phyloP scores from a whole-genome alignment of 2,329 filamentous ascomycete species.

The Talaromyces sp. region DNA sequence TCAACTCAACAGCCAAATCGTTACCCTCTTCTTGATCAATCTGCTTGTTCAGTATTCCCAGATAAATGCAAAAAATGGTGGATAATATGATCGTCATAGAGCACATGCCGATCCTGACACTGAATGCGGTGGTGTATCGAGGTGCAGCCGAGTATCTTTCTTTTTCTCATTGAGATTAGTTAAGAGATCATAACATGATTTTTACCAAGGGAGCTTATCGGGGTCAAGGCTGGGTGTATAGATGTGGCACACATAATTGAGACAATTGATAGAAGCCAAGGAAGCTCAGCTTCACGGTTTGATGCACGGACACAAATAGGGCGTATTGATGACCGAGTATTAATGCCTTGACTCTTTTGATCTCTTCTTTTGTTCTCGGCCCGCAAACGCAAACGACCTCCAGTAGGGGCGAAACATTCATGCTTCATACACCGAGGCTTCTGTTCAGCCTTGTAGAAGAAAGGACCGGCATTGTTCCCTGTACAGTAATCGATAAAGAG shows the following conservation, averaged over 20 bases:
- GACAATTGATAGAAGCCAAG: slow-evolving; percentile 68
- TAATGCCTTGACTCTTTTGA: too few species aligned
- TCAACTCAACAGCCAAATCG: slow-evolving; percentile 2
- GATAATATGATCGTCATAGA: slow-evolving; percentile 13
- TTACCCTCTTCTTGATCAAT: slow-evolving; percentile 14
- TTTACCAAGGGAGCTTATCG: slow-evolving; percentile 5
- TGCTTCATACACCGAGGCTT: too few species aligned
- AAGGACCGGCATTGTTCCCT: too few species aligned
- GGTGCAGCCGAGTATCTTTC: slow-evolving; percentile 15
- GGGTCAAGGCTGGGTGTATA: slow-evolving; percentile 14
- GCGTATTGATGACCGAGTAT: too few species aligned
- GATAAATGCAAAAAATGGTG: slow-evolving; percentile 12
- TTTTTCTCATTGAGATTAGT: neutral
- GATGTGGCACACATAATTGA: slow-evolving; percentile 47
- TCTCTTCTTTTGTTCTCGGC: too few species aligned
- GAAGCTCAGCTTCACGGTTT: slow-evolving; percentile 66
- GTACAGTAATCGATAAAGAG: too few species aligned
- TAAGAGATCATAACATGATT: too few species aligned
- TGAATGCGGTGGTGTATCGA: slow-evolving; percentile 13
- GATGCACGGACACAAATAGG: too few species aligned
- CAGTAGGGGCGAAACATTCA: too few species aligned
- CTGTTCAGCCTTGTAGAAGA: too few species aligned
- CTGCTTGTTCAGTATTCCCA: slow-evolving; percentile 13
- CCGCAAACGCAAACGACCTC: too few species aligned
- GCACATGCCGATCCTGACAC: slow-evolving; percentile 11